Base-by-base conservation (phyloP, 192 early-diverging fungal genomes). In the Rhizophagus sp. region DNA sequence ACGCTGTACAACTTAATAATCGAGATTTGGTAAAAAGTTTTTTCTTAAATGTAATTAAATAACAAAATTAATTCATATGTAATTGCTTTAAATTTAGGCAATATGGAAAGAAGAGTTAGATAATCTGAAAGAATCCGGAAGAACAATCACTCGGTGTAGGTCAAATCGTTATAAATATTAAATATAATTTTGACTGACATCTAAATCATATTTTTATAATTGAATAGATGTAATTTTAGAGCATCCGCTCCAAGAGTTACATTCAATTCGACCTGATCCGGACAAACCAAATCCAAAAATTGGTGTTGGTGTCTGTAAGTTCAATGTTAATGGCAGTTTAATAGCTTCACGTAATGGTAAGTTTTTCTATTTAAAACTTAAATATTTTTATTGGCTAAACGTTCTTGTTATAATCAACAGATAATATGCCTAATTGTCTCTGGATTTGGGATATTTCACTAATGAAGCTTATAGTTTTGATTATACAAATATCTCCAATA, bases 361-460 rank as follows among this genome's bases (percentile, higher is more conserved):
- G 3, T 44, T 62, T 67, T 13, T 63, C 15, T 65, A 10, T 9
- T 49, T 76, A 44, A 24, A 1, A 47, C 3, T 73, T 72, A 19
- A 7, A 19, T 7, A 7, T 4, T 19, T 57, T 57, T 57, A 19
- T 57, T 57, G 17, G 2, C 17, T 22, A 57, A 57, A 57, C 19
- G 0, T 57, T 57, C 6, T 77, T 77, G 22, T 12, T 47, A 71
- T 27, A 6, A 77, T 12, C 8, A 81, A 30, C 47, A 95, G 94
- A 96, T 70, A 92, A 90, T 73, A 94, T 93, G 88, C 93, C 95
- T 2, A 92, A 82, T 50, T 81, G 83, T 13, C 83, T 95, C 2
- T 96, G 95, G 93, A 89, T 95, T 41, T 96, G 94, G 94, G 87
- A 92, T 61, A 76, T 93, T 27, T 52, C 78, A 6, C 76, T 81